A percentile compares a stretch with the other conserved stretches of the same genome.
Evolutionary conservation across 2,329 filamentous ascomycete species (phyloP).

Genomic region (Metarhizium guizhouense): DNA sequence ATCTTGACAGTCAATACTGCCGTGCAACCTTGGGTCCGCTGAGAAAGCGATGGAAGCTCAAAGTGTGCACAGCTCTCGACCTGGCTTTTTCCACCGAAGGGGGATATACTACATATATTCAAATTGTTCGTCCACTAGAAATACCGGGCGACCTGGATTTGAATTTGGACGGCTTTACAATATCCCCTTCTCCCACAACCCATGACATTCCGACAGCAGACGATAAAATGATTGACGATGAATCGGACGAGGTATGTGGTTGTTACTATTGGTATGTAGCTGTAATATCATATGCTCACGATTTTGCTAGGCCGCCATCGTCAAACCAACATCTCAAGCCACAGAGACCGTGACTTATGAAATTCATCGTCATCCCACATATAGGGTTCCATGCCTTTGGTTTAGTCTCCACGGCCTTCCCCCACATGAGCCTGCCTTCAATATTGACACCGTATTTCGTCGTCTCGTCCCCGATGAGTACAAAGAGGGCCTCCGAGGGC

Average conservation of each 20-base stretch:
- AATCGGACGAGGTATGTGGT: constrained; percentile 38
- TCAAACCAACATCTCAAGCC: constrained; percentile 21
- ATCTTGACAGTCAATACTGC: constrained; percentile 50
- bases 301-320: constrained; percentile 30
- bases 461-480: constrained; percentile 60
- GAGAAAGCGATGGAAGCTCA: constrained; percentile 46
- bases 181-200: constrained; percentile 20
- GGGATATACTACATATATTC: constrained; percentile 43
- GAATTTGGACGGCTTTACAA: constrained; percentile 35
- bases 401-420: constrained; percentile 57
- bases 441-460: constrained; percentile 61
- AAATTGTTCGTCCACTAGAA: constrained; percentile 46
- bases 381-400: constrained; percentile 67
- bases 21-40: constrained; percentile 47
- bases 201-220: constrained; percentile 24
- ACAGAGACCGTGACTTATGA: constrained; percentile 56
- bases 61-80: constrained; percentile 41
- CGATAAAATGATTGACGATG: constrained; percentile 40
- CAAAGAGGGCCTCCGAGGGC: constrained; percentile 49
- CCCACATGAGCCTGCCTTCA: constrained; percentile 45
- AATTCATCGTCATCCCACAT: constrained; percentile 66
- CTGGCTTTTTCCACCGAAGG: constrained; percentile 30
- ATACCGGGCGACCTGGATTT: constrained; percentile 36
- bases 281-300: constrained; percentile 12
- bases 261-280: constrained; percentile 1